phyloP scores from a whole-genome alignment of 176 grass and related monocot species.

The Oryza officinalis region DNA sequence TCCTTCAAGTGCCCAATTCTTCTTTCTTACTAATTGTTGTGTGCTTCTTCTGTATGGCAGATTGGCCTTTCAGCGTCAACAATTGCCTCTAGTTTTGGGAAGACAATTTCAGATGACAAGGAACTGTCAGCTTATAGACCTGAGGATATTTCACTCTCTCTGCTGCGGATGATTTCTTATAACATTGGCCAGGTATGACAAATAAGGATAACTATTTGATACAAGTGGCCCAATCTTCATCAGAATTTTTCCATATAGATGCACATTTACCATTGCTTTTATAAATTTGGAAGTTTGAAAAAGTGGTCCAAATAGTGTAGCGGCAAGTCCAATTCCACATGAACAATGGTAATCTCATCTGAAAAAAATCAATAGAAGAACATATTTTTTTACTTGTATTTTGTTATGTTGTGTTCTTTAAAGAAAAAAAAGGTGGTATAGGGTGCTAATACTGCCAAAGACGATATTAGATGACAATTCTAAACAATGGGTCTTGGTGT shows the following conservation, averaged over 20 bases:
- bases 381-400: neutral
- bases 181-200: constrained; percentile 93
- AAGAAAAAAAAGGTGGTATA: neutral
- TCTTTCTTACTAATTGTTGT: constrained; percentile 32
- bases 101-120: constrained; percentile 92
- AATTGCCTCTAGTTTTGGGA: constrained; percentile 97
- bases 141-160: constrained; percentile 98
- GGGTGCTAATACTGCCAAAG: neutral
- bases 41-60: constrained; percentile 50
- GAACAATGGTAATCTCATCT: constrained; percentile 11
- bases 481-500: constrained; percentile 6
- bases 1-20: constrained; percentile 2
- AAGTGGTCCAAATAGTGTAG: neutral
- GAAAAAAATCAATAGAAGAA: neutral
- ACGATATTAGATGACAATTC: neutral
- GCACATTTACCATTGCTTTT: neutral
- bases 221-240: constrained; percentile 6
- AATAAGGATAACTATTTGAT: neutral
- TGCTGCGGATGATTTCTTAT: constrained; percentile 98
- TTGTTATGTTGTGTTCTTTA: neutral
- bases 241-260: constrained; percentile 13
- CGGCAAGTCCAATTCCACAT: neutral
- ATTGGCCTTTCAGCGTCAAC: constrained; percentile 97
- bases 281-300: constrained; percentile 26
- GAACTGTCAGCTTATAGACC: constrained; percentile 91